Evolutionary conservation across 2,329 filamentous ascomycete genomes (phyloP), one percentile per base, ranked within the genome.

Genomic region (Dactylellina leptospora): DNA sequence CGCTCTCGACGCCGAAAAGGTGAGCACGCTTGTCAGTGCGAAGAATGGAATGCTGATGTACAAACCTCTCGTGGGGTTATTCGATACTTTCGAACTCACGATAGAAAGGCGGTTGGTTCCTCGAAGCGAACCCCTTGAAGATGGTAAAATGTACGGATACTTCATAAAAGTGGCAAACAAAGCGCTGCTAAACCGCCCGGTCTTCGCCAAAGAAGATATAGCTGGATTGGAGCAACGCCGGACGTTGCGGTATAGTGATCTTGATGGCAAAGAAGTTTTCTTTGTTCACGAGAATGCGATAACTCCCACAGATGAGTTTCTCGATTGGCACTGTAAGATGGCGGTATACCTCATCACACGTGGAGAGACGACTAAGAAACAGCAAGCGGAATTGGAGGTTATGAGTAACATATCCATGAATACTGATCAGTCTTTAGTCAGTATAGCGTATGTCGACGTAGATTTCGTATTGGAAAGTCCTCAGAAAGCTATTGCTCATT

Each of bases 161-260:
- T 40, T 48, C 4, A 28, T 56, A 3, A 30, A 48, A 4, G 51
- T 66, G 11, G 38, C 36, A 16, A 58, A 66, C 23, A 27, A 9
- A 11, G 8, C 22, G 1, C 33, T 66, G 11, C 23, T 58, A 9
- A 44, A 58, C 51, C 36, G 38, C 2, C 23, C 42, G 1, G 53
- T 66, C 10, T 66, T 66, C 10, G 61, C 61, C 13, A 25, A 25
- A 5, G 51, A 66, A 36, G 61, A 66, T 20, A 28, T 47, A 22
- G 51, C 50, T 3, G 51, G 44, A 1, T 40, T 30, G 2, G 61
- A 66, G 18, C 23, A 51, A 8, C 61, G 61, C 1, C 36, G 54
- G 27, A 6, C 23, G 4, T 16, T 66, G 9, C 4, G 51, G 25
- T 66, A 42, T 40, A 58, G 51, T 16, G 40, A 66, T 58, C 53